Evolutionary conservation across 441 rosid genomes (phyloP).

Genomic region (Euphorbia celastroides): DNA sequence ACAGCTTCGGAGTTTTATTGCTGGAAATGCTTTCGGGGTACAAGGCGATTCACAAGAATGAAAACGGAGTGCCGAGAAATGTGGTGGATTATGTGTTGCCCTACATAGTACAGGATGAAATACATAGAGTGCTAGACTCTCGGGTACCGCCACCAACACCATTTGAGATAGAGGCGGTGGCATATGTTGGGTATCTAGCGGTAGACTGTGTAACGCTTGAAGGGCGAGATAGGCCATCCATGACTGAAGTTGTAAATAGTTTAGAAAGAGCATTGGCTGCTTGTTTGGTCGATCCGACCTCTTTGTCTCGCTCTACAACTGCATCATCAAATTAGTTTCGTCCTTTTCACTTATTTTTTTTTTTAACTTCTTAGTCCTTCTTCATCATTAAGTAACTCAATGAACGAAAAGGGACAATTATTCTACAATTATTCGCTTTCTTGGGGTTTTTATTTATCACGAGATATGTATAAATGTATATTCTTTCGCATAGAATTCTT

Average conservation of each 20-base stretch:
- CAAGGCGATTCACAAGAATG: constrained; percentile 60
- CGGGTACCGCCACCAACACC: constrained; percentile 66
- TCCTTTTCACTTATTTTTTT: too few species aligned
- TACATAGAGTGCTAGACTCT: constrained; percentile 56
- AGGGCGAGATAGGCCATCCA: constrained; percentile 59
- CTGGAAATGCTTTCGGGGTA: constrained; percentile 57
- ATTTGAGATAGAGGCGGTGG: constrained; percentile 64
- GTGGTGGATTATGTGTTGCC: constrained; percentile 64
- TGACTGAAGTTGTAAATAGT: constrained; percentile 46
- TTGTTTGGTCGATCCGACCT: constrained; percentile 28
- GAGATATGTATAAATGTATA: neutral
- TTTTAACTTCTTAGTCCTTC: too few species aligned
- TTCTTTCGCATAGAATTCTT: neutral
- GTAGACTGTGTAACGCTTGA: constrained; percentile 45
- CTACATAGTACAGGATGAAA: constrained; percentile 50
- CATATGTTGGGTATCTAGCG: constrained; percentile 51
- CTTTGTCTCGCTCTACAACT: constrained; percentile 36
- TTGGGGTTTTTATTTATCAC: neutral
- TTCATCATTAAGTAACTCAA: too few species aligned
- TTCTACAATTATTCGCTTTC: neutral
- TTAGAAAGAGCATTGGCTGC: constrained; percentile 53
- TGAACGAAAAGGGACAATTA: neutral
- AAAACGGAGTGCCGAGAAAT: constrained; percentile 46
- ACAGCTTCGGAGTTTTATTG: constrained; percentile 69
- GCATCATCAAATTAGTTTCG: constrained; percentile 22